Evolutionary conservation across 2,329 filamentous ascomycete species (phyloP).

Genomic region (Thyridium curvatum): DNA sequence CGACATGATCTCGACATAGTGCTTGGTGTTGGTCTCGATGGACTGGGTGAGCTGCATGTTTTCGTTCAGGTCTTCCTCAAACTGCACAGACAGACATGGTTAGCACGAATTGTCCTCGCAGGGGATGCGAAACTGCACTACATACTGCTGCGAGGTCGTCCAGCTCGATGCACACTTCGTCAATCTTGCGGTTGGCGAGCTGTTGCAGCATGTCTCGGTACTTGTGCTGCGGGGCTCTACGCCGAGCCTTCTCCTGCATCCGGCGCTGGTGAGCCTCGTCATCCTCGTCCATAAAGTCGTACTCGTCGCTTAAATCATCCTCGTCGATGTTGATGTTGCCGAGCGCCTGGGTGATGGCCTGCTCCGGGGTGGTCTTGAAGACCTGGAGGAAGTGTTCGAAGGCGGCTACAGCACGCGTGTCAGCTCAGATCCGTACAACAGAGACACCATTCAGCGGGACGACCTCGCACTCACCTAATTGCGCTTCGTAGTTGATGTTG

Average conservation of each 20-base stretch:
- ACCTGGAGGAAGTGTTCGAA: constrained; percentile 83
- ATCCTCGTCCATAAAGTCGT: constrained; percentile 86
- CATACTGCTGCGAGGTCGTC: constrained; percentile 76
- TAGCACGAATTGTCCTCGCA: background rate
- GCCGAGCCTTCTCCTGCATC: constrained; percentile 40
- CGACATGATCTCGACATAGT: constrained; percentile 90
- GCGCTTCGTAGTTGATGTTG: constrained; percentile 80
- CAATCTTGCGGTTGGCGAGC: constrained; percentile 70
- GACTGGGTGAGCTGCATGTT: constrained; percentile 72
- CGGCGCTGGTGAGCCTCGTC: constrained; percentile 51
- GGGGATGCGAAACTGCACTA: constrained; percentile 5
- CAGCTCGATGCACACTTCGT: constrained; percentile 79
- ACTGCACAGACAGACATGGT: constrained; percentile 40
- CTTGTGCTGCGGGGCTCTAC: constrained; percentile 64
- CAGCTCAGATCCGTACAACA: too few species aligned
- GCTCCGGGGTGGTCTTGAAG: constrained; percentile 75
- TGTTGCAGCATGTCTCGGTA: constrained; percentile 86
- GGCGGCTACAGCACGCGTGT: constrained; percentile 42
- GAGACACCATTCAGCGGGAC: background rate
- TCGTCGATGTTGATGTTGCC: constrained; percentile 81
- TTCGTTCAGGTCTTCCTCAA: constrained; percentile 64
- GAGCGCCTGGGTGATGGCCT: constrained; percentile 72
- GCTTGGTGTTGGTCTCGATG: constrained; percentile 85
- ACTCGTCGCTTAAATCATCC: constrained; percentile 80
- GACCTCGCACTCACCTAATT: constrained; percentile 59